Conservation (phyloP, 805 yeast genomes). For the Kazachstania viticola region DNA sequence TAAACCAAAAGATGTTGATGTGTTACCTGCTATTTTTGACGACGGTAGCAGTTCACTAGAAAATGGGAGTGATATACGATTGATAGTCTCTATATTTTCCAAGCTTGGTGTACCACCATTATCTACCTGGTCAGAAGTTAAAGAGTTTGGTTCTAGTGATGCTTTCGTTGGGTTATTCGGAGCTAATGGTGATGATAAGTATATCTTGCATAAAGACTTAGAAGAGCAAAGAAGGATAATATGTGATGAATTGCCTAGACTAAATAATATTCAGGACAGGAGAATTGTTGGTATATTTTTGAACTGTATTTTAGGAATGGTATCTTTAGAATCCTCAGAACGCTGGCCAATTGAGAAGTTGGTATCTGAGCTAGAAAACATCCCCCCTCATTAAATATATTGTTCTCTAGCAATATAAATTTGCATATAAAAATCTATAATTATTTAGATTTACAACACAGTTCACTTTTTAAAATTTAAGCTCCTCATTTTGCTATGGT, state of each 20-base stretch:
- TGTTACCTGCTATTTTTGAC: conserved; percentile 18
- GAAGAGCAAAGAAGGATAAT: conserved; percentile 7
- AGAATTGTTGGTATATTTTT: conserved; percentile 6
- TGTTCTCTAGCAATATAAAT: too few relatives aligned
- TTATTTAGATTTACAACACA: too few relatives aligned
- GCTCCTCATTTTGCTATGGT: too few relatives aligned
- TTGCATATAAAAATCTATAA: too few relatives aligned
- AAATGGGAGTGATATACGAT: conserved; percentile 44
- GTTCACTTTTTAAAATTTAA: too few relatives aligned
- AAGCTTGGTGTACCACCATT: conserved; percentile 52
- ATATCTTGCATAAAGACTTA: conserved; percentile 7
- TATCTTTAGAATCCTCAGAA: conserved; percentile 35
- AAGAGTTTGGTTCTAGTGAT: conserved; percentile 19
- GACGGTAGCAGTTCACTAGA: conserved; percentile 18
- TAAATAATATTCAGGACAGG: conserved; percentile 7
- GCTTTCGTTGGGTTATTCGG: conserved; percentile 27
- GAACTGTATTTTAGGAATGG: conserved; percentile 33
- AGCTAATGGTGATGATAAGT: conserved; percentile 16
- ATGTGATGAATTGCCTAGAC: conserved; percentile 12
- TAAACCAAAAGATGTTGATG: conserved; percentile 2
- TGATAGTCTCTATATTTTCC: conserved; percentile 44
- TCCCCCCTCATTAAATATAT: too few relatives aligned
- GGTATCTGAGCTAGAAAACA: conserved; percentile 6
- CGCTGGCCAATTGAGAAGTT: conserved; percentile 17
- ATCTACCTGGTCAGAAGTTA: conserved; percentile 32